Base-by-base conservation (phyloP, 2,329 filamentous ascomycete genomes). In the Fusarium sacchari region DNA sequence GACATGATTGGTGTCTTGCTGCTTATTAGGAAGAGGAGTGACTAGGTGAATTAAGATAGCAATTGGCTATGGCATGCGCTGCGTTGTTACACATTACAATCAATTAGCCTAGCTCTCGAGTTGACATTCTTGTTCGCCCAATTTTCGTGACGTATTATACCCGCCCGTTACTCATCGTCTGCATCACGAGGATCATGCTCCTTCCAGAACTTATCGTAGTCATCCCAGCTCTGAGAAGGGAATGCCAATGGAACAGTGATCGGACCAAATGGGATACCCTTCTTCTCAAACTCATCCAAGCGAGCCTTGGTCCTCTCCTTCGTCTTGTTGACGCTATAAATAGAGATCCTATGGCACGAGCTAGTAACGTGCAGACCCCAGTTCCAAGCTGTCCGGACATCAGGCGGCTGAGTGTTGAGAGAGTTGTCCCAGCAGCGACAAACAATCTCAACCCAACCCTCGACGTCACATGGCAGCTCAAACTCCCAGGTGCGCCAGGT, bases 321-420 rank as follows among this genome's bases (percentile, higher is more conserved):
- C 5, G 80, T 83, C 73, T 81, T 85, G 80, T 92, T 92, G 59
- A 92, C 86, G 73, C 89, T 92, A 79, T 91, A 92, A 12, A 92
- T 80, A 57, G 85, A 87, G 73, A 92, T 84, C 3, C 89, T 84
- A 69, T 92, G 91, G 64, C 88, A 90, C 1, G 86, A 89, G 12
- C 85, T 88, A 0, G 90, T 92, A 7, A 92, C 89, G 75, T 92
- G 90, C 26, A 92, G 80, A 22, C 88, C 90, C 89, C 89, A 92
- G 75, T 92, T 92, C 88, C 88, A 91, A 0, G 87, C 83, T 10
- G 85, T 84, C 18, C 89, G 81, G 0, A 90, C 85, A 67, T 84
- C 84, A 0, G 86, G 83, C 0, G 89, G 89, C 74, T 91, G 89
- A 0, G 89, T 91, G 67, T 91, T 91, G 39, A 90, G 78, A 1